Base-by-base conservation (phyloP, 1,139 yeast species). In the Diutina scorzettiae region DNA sequence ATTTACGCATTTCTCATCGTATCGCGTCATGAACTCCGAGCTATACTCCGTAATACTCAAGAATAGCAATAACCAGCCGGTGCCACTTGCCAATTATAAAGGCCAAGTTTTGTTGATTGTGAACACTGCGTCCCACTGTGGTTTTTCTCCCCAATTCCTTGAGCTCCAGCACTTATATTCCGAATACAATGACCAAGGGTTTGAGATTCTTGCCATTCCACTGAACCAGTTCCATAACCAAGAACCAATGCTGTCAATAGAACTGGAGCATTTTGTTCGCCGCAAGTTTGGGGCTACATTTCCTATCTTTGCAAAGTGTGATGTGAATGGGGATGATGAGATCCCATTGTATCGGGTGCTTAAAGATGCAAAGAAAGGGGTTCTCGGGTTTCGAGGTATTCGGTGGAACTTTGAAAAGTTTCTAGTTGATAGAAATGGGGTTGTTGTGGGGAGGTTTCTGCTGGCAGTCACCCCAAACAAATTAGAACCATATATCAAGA, bases 381-480 rank as follows among this genome's bases (percentile, higher is more conserved):
- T 73, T 12, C 60, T 87, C 40, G 95, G 95, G 14, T 78, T 86
- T 59, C 71, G 69, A 47, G 91, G 95, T 25, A 73, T 89, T 52
- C 78, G 84, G 59, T 91, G 97, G 98, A 91, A 91, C 66, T 91
- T 89, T 58, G 97, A 89, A 60, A 91, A 91, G 67, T 91, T 91
- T 64, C 54, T 91, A 43, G 59, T 91, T 43, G 79, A 80, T 57
- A 71, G 71, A 53, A 54, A 75, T 2, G 98, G 98, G 42, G 57
- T 73, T 1, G 96, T 87, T 37, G 75, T 73, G 40, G 70, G 68
- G 45, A 73, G 98, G 56, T 84, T 71, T 61, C 71, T 79, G 6
- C 76, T 94, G 5, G 64, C 77, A 44, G 76, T 85, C 24, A 69
- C 79, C 41, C 97, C 98, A 24, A 53, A 63, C 31, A 63, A 70